A percentile compares a stretch with the other conserved stretches of the same genome.
Evolutionary conservation across 495 filamentous ascomycete genomes (phyloP).

Genomic region (Xylaria scruposa): DNA sequence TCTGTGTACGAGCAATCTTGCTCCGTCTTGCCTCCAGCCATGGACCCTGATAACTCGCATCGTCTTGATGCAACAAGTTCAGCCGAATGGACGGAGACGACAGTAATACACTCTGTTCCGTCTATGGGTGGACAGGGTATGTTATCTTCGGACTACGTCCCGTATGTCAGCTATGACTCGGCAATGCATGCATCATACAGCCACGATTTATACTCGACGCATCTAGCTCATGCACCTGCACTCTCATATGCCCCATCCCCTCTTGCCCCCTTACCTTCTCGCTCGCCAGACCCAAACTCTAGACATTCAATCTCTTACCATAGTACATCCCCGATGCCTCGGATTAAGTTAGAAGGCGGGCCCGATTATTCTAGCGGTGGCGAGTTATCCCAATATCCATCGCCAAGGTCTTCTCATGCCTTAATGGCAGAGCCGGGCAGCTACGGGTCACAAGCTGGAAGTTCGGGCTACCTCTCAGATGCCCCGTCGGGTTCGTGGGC

Average conservation of each 20-base stretch:
- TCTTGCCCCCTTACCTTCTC: constrained; percentile 49
- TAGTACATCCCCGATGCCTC: constrained; percentile 49
- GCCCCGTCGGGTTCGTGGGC: constrained; percentile 55
- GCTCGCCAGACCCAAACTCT: constrained; percentile 47
- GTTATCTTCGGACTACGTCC: constrained; percentile 59
- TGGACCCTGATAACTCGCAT: constrained; percentile 50
- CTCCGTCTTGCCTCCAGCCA: constrained; percentile 45
- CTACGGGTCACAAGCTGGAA: constrained; percentile 45
- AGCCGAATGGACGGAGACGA: constrained; percentile 48
- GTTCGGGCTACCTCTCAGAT: constrained; percentile 57
- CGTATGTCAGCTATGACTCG: constrained; percentile 55
- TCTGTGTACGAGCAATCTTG: constrained; percentile 52
- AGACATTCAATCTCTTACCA: constrained; percentile 48
- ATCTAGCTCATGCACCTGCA: constrained; percentile 46
- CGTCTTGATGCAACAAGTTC: constrained; percentile 53
- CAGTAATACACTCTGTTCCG: constrained; percentile 48
- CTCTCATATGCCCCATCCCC: constrained; percentile 47
- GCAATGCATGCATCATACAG: constrained; percentile 47
- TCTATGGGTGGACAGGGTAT: constrained; percentile 53
- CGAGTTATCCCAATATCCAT: constrained; percentile 56
- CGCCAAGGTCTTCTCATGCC: constrained; percentile 52
- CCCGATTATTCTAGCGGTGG: constrained; percentile 47
- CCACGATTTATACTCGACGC: constrained; percentile 56
- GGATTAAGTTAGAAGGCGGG: constrained; percentile 58
- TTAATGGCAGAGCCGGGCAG: constrained; percentile 47